Percentiles rank a stretch among this genome's conserved stretches.
Evolutionary conservation across 2,329 filamentous ascomycete species (phyloP).

Genomic region (Botrytis porri): DNA sequence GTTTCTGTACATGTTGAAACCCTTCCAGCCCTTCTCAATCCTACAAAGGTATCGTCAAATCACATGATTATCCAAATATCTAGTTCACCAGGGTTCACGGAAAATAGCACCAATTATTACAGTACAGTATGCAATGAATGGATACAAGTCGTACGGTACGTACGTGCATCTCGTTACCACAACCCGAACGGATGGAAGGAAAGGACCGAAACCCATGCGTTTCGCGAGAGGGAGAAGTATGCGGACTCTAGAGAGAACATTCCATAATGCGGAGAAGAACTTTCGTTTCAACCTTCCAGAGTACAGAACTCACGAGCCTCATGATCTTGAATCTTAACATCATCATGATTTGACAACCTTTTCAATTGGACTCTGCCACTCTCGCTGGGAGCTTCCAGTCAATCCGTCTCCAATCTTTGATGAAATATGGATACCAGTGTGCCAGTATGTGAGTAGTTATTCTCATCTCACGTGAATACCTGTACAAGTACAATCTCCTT

Average conservation of each 20-base stretch:
- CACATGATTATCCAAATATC: not conserved
- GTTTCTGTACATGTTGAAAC: not conserved
- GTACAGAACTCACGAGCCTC: not conserved
- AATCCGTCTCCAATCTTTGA: not conserved
- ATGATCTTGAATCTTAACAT: not conserved
- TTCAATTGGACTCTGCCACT: not conserved
- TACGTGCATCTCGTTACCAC: not conserved
- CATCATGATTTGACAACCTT: not conserved
- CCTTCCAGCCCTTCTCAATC: not conserved
- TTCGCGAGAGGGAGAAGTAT: not conserved
- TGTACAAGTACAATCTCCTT: not conserved
- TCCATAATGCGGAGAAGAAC: slow-evolving; percentile 9
- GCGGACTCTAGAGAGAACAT: not conserved
- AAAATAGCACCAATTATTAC: not conserved
- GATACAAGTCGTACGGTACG: not conserved
- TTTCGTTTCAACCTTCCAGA: slow-evolving; percentile 2
- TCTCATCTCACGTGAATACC: slow-evolving; percentile 6
- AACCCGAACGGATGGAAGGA: not conserved
- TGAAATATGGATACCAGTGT: not conserved
- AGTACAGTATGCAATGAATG: not conserved
- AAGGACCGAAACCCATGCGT: slow-evolving; percentile 2
- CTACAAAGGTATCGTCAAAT: not conserved
- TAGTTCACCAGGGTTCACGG: not conserved
- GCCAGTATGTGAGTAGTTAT: not conserved
- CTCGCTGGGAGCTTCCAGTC: not conserved